These are phyloP conservation scores for Pinus albicaulis DNA, from an alignment of 75 land plant genomes.

Conservation along the genomic window DNA sequence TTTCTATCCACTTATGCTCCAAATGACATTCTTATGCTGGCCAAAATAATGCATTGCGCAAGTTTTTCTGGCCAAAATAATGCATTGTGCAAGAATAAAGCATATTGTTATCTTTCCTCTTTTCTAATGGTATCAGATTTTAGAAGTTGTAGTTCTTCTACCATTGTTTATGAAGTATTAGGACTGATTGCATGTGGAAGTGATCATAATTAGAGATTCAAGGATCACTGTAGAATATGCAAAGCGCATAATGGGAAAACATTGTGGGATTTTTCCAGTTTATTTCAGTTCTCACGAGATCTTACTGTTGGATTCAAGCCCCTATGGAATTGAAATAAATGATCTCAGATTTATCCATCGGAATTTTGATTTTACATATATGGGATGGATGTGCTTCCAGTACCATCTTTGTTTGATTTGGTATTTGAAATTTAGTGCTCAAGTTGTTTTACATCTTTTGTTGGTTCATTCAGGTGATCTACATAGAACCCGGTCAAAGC, in stretches of 20 bases:
- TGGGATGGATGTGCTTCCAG: background rate
- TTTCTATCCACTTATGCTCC: too few species aligned
- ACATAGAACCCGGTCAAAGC: conserved; percentile 79
- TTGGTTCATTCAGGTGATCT: conserved; percentile 52
- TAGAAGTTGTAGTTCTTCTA: background rate
- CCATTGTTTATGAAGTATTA: background rate
- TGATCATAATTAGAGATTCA: background rate
- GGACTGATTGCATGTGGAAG: background rate
- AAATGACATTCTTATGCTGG: background rate
- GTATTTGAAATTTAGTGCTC: background rate
- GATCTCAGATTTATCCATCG: too few species aligned
- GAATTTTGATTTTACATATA: too few species aligned
- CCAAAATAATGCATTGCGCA: background rate
- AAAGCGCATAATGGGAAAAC: too few species aligned
- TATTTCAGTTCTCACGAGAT: too few species aligned
- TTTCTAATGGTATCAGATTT: background rate
- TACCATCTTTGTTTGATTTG: background rate
- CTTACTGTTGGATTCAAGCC: too few species aligned
- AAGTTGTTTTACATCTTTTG: background rate
- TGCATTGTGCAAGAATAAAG: background rate
- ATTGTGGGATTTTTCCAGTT: too few species aligned
- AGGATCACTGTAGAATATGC: background rate
- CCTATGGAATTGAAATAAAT: too few species aligned
- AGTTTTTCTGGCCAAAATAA: background rate
- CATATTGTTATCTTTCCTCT: background rate